These are phyloP conservation scores for Neonectria punicea DNA, from an alignment of 2,329 filamentous ascomycete genomes.

Conservation along the genomic window DNA sequence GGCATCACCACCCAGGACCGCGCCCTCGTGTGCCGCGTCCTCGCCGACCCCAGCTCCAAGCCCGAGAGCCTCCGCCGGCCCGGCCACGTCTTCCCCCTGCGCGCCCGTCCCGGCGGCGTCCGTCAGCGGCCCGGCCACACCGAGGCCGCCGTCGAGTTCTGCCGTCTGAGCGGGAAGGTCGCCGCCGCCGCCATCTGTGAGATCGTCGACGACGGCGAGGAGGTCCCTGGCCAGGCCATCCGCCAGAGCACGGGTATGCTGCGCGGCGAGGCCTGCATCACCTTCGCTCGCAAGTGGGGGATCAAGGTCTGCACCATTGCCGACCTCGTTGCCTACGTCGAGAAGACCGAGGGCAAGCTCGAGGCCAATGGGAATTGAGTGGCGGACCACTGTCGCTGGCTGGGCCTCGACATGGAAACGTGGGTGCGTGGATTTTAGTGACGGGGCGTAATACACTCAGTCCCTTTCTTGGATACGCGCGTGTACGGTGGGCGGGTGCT, in stretches of 20 bases:
- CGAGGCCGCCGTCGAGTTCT: conserved; percentile 93
- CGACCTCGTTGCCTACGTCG: conserved; percentile 82
- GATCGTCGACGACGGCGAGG: conserved; percentile 85
- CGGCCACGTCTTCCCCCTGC: conserved; percentile 89
- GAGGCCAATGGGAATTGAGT: conserved; percentile 50
- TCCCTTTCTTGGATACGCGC: conserved; percentile 12
- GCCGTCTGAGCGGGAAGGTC: conserved; percentile 81
- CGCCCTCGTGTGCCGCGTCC: conserved; percentile 79
- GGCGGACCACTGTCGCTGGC: conserved; percentile 44
- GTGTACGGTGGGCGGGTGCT: conserved; percentile 12
- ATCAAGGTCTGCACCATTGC: conserved; percentile 96
- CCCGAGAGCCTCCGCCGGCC: conserved; percentile 78
- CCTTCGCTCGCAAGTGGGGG: conserved; percentile 88
- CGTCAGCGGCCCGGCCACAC: conserved; percentile 86
- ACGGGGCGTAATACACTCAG: neutral
- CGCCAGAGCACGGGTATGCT: conserved; percentile 84
- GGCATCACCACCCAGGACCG: conserved; percentile 93
- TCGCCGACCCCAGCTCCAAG: conserved; percentile 73
- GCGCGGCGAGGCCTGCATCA: conserved; percentile 86
- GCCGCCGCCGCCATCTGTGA: conserved; percentile 89
- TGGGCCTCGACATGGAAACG: neutral
- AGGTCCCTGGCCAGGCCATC: conserved; percentile 74
- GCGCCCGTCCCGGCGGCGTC: conserved; percentile 82
- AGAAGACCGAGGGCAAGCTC: conserved; percentile 76
- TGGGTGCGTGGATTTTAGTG: neutral